Conservation (phyloP, 345 rosid species). For the Turritis glabra region DNA sequence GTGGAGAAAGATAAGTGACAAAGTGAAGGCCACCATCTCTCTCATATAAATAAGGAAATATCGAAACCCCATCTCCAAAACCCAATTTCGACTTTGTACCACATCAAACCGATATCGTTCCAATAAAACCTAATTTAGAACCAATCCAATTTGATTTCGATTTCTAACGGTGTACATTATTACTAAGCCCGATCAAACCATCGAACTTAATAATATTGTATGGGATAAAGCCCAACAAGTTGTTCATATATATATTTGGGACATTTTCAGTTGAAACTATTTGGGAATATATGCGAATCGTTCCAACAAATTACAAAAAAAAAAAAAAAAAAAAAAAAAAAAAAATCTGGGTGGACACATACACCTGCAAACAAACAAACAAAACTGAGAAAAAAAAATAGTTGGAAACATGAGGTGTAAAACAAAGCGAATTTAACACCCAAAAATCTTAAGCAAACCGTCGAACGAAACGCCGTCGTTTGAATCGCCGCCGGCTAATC, state of each 20-base stretch:
- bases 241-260: too few relatives aligned
- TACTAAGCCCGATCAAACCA: too few relatives aligned
- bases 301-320: background rate
- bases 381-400: background rate
- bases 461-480: slow-evolving; percentile 54
- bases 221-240: too few relatives aligned
- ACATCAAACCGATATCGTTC: too few relatives aligned
- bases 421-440: slow-evolving; percentile 32
- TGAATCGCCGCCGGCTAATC: slow-evolving; percentile 54
- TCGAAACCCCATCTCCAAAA: background rate
- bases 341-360: background rate
- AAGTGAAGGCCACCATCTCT: background rate
- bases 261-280: too few relatives aligned
- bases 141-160: too few relatives aligned
- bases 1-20: background rate
- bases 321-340: too few relatives aligned
- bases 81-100: too few relatives aligned
- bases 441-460: slow-evolving; percentile 58
- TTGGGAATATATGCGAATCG: background rate
- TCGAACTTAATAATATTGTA: too few relatives aligned
- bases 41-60: background rate
- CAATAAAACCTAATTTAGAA: too few relatives aligned
- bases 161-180: too few relatives aligned
- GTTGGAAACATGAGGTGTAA: background rate
- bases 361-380: background rate